These are phyloP conservation scores for Suhomyces kunorum DNA, from an alignment of 1,139 yeast species.

Conservation along the genomic window DNA sequence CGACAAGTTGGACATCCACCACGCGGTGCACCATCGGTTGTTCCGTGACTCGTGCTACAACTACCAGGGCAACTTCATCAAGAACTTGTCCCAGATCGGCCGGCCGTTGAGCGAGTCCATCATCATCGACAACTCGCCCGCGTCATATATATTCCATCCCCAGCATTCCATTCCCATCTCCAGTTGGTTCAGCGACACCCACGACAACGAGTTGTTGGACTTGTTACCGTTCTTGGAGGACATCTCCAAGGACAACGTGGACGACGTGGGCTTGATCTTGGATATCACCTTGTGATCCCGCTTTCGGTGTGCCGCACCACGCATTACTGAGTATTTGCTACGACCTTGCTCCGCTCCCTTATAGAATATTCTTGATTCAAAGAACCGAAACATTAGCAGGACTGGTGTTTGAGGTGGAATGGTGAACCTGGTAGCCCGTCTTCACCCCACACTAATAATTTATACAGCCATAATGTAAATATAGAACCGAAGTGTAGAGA, in stretches of 20 bases:
- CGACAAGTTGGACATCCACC: conserved; percentile 76
- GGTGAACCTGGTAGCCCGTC: conserved; percentile 2
- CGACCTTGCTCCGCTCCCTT: conserved; percentile 7
- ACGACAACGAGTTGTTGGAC: conserved; percentile 91
- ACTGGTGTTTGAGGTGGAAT: conserved; percentile 18
- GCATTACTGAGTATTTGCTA: conserved; percentile 8
- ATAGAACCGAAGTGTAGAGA: conserved; percentile 4
- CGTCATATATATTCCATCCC: conserved; percentile 94
- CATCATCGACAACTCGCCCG: conserved; percentile 95
- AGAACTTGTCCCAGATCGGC: conserved; percentile 90
- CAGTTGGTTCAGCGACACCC: conserved; percentile 97
- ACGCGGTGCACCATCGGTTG: conserved; percentile 82
- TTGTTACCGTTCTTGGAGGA: conserved; percentile 90
- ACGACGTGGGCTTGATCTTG: conserved; percentile 80
- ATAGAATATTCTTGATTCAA: conserved; percentile 11
- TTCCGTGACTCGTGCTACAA: conserved; percentile 74
- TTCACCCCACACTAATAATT: conserved; percentile 11
- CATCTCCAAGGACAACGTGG: conserved; percentile 64
- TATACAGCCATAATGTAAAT: conserved; percentile 13
- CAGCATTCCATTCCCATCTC: conserved; percentile 98
- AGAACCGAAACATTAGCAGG: conserved; percentile 20
- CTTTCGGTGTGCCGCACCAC: neutral
- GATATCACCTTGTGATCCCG: conserved; percentile 56
- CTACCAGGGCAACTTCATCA: conserved; percentile 88
- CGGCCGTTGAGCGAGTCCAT: conserved; percentile 84